Evolutionary conservation across 2,329 filamentous ascomycete species (phyloP).

Genomic region (Aspergillus pseudoviridinutans): DNA sequence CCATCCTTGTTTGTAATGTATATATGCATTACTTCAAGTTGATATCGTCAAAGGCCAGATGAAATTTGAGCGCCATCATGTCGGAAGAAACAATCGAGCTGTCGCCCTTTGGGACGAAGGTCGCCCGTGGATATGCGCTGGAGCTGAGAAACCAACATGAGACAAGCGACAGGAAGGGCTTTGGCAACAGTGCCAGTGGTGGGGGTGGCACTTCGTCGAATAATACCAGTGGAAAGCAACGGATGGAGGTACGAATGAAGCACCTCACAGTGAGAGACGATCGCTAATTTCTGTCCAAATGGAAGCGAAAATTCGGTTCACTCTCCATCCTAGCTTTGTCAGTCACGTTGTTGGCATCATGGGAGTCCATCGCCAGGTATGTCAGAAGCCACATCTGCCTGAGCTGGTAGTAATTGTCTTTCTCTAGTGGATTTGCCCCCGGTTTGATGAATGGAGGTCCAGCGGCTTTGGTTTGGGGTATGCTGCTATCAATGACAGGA

Average conservation of each 20-base stretch:
- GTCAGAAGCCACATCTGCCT: no score
- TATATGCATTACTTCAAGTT: neutral
- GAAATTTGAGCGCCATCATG: neutral
- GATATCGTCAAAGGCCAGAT: neutral
- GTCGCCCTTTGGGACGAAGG: neutral
- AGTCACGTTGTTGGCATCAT: no score
- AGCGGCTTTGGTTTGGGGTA: slow-evolving; percentile 23
- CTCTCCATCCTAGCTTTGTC: no score
- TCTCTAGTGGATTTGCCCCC: no score
- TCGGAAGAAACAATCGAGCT: neutral
- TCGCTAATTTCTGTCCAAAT: no score
- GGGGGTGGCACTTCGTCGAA: neutral
- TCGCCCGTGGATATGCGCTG: neutral
- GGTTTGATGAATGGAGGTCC: slow-evolving; percentile 20
- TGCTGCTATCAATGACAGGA: slow-evolving; percentile 21
- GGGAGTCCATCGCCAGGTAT: no score
- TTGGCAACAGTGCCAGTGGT: neutral
- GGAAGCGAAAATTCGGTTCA: no score
- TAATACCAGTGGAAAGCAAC: neutral
- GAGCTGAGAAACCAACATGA: neutral
- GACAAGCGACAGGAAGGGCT: neutral
- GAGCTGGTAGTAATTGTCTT: no score
- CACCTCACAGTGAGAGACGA: no score
- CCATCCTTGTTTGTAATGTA: no score
- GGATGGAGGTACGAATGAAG: no score